Percentiles rank a stretch among this genome's conserved stretches.
Conservation (phyloP, 164 flowering plant genomes). For the Vitis rotundifolia region DNA sequence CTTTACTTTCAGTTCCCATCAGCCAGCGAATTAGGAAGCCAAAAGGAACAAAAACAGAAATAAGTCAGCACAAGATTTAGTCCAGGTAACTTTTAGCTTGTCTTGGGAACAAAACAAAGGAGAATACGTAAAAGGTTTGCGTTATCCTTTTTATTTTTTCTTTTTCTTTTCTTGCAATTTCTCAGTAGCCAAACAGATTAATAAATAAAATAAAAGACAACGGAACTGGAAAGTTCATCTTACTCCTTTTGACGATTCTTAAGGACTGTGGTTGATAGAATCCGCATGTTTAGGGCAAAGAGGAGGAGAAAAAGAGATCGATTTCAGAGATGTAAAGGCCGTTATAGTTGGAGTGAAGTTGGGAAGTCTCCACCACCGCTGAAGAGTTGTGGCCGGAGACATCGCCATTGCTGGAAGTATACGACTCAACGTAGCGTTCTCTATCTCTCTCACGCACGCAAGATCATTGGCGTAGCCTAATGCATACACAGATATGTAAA, state of each 20-base stretch:
- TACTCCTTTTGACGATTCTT: constrained; percentile 32
- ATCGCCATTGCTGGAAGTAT: constrained; percentile 19
- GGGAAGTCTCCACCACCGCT: constrained; percentile 15
- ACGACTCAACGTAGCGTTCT: constrained; percentile 11
- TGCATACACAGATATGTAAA: too few relatives aligned
- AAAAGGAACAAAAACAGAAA: not conserved
- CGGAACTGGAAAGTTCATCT: not conserved
- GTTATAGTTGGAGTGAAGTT: not conserved
- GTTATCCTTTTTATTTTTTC: too few relatives aligned
- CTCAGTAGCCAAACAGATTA: not conserved
- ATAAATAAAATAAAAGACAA: not conserved
- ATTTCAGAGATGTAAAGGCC: not conserved
- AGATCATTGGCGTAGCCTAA: too few relatives aligned
- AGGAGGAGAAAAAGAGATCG: constrained; percentile 1
- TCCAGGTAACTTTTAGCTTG: too few relatives aligned
- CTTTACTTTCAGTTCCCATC: too few relatives aligned
- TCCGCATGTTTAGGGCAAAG: constrained; percentile 14
- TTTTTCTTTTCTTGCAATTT: too few relatives aligned
- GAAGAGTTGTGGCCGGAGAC: constrained; percentile 2
- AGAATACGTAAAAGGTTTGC: too few relatives aligned
- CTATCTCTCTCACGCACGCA: too few relatives aligned
- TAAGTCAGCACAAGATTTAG: too few relatives aligned
- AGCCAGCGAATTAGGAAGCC: not conserved
- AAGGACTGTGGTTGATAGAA: constrained; percentile 11
- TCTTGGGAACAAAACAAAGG: too few relatives aligned